phyloP scores from a whole-genome alignment of 106 monocot genomes.

The Iris macrosiphon region DNA sequence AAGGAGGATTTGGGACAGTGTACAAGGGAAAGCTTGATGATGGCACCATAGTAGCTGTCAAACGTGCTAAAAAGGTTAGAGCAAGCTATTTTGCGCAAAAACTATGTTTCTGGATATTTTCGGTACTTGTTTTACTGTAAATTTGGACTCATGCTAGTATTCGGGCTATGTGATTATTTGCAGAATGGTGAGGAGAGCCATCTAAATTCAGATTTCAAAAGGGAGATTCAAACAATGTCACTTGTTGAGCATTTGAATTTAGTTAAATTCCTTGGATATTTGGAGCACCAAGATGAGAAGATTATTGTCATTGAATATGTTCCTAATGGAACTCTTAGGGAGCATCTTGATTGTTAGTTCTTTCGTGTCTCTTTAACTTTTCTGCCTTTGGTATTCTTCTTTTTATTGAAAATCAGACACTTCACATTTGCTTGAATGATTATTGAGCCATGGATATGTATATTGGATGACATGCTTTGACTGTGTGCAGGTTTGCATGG shows the following conservation, averaged over 20 bases:
- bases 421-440: too few species aligned
- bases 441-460: too few species aligned
- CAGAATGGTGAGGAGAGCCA: slow-evolving; percentile 29
- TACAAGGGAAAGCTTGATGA: slow-evolving; percentile 47
- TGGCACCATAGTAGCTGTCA: slow-evolving; percentile 50
- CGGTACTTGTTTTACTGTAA: not conserved
- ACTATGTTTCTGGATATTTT: not conserved
- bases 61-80: slow-evolving; percentile 61
- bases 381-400: not conserved
- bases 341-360: slow-evolving; percentile 50
- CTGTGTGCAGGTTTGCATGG: slow-evolving; percentile 20
- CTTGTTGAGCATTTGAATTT: slow-evolving; percentile 51
- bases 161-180: not conserved
- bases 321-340: slow-evolving; percentile 48
- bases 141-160: not conserved
- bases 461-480: not conserved
- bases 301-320: slow-evolving; percentile 50
- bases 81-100: not conserved
- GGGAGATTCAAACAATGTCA: slow-evolving; percentile 38
- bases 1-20: slow-evolving; percentile 65
- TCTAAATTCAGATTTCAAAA: slow-evolving; percentile 29
- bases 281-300: slow-evolving; percentile 42
- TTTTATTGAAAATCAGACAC: not conserved
- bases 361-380: too few species aligned
- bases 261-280: slow-evolving; percentile 38